These are phyloP conservation scores for Coemansia sp. DNA, from an alignment of 192 early-diverging fungal genomes.

Conservation along the genomic window DNA sequence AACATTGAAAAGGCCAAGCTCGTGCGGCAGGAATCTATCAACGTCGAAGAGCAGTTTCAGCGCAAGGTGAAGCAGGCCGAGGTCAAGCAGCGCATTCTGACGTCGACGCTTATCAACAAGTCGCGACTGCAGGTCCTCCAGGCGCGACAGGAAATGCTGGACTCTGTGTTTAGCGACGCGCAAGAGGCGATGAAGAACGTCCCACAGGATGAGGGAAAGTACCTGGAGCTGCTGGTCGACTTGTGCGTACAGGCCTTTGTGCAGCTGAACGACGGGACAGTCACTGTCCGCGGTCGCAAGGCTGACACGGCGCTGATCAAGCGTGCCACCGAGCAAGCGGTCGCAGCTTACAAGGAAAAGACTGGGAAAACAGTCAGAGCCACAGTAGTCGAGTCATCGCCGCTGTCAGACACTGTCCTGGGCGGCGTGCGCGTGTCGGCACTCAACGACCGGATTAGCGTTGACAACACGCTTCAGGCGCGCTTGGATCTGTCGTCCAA, in stretches of 20 bases:
- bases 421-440: conserved; percentile 89
- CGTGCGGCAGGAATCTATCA: conserved; percentile 95
- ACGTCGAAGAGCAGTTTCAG: conserved; percentile 94
- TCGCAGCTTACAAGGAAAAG: conserved; percentile 62
- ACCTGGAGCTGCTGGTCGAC: conserved; percentile 74
- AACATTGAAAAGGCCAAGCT: conserved; percentile 99
- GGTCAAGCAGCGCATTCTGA: conserved; percentile 92
- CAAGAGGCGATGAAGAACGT: conserved; percentile 63
- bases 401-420: conserved; percentile 76
- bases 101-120: conserved; percentile 97
- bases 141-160: conserved; percentile 85
- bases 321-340: conserved; percentile 55
- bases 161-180: conserved; percentile 80
- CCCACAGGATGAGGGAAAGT: conserved; percentile 61
- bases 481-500: conserved; percentile 84
- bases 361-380: conserved; percentile 42
- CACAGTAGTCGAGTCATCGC: conserved; percentile 58
- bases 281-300: conserved; percentile 74
- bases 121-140: conserved; percentile 87
- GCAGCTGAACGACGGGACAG: conserved; percentile 82
- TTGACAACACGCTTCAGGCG: conserved; percentile 92
- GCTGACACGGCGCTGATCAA: conserved; percentile 68
- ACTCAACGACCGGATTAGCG: conserved; percentile 76
- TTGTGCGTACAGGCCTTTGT: conserved; percentile 74
- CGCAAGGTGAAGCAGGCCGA: conserved; percentile 98